Base-by-base conservation (phyloP, 2,329 filamentous ascomycete genomes). In the Verticillium nubilum region DNA sequence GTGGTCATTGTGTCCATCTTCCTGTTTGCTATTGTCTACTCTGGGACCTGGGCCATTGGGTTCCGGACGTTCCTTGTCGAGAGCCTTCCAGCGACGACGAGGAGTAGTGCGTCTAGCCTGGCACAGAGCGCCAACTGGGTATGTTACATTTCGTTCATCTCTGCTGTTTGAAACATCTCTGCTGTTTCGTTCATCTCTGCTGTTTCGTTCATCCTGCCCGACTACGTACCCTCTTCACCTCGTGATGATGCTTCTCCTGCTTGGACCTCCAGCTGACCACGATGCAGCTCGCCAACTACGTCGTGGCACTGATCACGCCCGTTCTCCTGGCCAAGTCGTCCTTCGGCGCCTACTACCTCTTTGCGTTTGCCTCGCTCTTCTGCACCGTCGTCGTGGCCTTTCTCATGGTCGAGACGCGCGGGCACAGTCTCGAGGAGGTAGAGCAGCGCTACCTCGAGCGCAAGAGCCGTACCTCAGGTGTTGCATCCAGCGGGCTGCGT, bases 51-150 rank as follows among this genome's bases (percentile, higher is more conserved):
- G 82, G 83, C 74, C 0, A 79, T 87, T 15, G 76, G 42, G 7
- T 50, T 50, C 19, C 42, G 42, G 7, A 79, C 85, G 0, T 86
- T 82, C 63, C 72, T 79, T 0, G 76, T 80, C 0, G 84, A 87
- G 66, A 85, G 83, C 52, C 79, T 85, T 65, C 83, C 83, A 0
- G 74, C 79, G 25, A 71, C 73, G 10, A 86, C 82, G 0, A 74
- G 84, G 2, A 83, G 81, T 2, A 80, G 78, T 15, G 83, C 82
- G 1, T 82, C 80, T 0, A 79, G 77, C 54, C 67, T 86, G 28
- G 82, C 80, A 1, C 79, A 84, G 59, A 78, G 81, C 3, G 74
- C 77, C 17, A 83, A 84, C 54, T 85, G 81, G 75, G 74, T 77
- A 53, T 60, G 70, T 66, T 2, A 28, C 25, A 1, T 19, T 19